A percentile compares a stretch with the other conserved stretches of the same genome.
These are phyloP conservation scores for Polyplosphaeria fusca DNA, from an alignment of 495 filamentous ascomycete genomes.

Conservation along the genomic window DNA sequence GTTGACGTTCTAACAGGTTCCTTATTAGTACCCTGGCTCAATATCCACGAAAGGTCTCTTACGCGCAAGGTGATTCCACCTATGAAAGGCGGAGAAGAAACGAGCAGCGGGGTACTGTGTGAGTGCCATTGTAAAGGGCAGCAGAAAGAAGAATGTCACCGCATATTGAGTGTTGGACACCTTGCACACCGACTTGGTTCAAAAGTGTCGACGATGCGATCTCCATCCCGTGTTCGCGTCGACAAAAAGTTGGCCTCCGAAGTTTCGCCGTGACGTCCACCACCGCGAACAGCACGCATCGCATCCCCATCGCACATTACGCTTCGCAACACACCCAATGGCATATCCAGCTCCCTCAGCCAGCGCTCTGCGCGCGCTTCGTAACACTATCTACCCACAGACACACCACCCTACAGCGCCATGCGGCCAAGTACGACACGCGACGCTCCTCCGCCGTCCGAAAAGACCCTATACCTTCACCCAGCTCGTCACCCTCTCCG, in stretches of 20 bases:
- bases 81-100: constrained; percentile 30
- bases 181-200: no score
- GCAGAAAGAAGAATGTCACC: no score
- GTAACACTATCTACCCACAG: not conserved
- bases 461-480: constrained; percentile 94
- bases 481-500: constrained; percentile 89
- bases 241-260: no score
- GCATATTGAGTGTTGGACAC: no score
- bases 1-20: no score
- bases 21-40: no score
- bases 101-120: constrained; percentile 5
- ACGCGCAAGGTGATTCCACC: constrained; percentile 19
- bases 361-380: constrained; percentile 25
- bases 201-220: no score
- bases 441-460: constrained; percentile 82
- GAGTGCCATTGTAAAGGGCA: constrained; percentile 12
- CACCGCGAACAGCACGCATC: no score
- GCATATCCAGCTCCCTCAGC: constrained; percentile 28
- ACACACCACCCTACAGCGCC: constrained; percentile 35
- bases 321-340: constrained; percentile 26
- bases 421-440: constrained; percentile 61
- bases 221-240: no score
- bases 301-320: no score
- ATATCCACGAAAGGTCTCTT: no score
- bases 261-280: no score